These are phyloP conservation scores for Leccinum boreale DNA, from an alignment of 768 basidiomycete genomes.

Conservation along the genomic window DNA sequence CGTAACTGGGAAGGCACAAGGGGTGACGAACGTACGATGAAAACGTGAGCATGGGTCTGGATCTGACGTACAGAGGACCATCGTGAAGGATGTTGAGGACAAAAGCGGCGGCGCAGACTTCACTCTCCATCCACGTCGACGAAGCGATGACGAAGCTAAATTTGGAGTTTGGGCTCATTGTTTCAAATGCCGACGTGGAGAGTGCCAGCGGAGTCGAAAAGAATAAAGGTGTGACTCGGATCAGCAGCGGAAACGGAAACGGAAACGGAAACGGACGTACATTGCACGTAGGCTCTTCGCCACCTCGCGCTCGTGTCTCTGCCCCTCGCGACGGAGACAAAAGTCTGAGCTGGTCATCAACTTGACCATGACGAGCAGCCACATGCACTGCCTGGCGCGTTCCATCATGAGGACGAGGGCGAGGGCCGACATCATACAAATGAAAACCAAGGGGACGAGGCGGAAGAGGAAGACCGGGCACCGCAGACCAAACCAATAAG, in stretches of 20 bases:
- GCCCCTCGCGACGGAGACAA: conserved; percentile 10
- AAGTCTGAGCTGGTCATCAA: conserved; percentile 10
- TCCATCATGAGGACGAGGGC: conserved; percentile 42
- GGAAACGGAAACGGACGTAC: neutral
- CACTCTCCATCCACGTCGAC: too few relatives aligned
- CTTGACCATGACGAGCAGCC: conserved; percentile 12
- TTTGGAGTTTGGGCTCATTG: too few relatives aligned
- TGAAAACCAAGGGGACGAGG: conserved; percentile 3
- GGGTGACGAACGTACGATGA: neutral
- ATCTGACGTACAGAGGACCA: conserved; percentile 15
- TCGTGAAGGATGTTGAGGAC: too few relatives aligned
- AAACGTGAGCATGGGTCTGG: conserved; percentile 20
- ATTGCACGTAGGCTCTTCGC: conserved; percentile 4
- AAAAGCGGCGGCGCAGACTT: too few relatives aligned
- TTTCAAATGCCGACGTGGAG: neutral
- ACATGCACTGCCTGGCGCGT: conserved; percentile 45
- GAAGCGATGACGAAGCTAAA: too few relatives aligned
- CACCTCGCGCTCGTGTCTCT: conserved; percentile 7
- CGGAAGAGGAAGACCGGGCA: conserved; percentile 7
- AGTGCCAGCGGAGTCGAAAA: neutral
- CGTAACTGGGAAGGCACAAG: neutral
- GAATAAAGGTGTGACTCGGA: neutral
- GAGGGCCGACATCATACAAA: conserved; percentile 26
- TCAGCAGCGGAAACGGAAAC: neutral
- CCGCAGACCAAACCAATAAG: neutral